Percentiles rank a stretch among this genome's conserved stretches.
These are phyloP conservation scores for Xylariales sp. DNA, from an alignment of 2,329 filamentous ascomycete species.

Conservation along the genomic window DNA sequence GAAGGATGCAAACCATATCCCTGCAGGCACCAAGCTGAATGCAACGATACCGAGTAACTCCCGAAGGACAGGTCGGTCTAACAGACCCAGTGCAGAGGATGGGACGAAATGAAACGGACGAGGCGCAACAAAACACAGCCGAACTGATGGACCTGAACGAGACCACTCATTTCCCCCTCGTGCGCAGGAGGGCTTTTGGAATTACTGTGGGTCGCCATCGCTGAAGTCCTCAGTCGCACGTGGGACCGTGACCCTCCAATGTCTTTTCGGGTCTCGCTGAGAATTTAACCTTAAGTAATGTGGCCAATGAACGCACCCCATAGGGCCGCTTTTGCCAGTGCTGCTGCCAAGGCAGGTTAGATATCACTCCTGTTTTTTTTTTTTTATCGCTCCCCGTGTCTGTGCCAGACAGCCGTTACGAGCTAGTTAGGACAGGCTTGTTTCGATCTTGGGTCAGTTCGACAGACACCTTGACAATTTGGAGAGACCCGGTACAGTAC, in stretches of 20 bases:
- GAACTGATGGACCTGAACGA: neutral
- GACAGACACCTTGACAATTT: no score
- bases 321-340: neutral
- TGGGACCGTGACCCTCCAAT: constrained; percentile 7
- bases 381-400: no score
- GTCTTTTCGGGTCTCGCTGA: constrained; percentile 7
- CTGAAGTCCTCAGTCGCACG: neutral
- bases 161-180: neutral
- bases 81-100: neutral
- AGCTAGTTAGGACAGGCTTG: no score
- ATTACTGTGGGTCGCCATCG: no score
- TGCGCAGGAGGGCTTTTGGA: neutral
- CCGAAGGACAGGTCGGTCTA: no score
- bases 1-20: constrained; percentile 1
- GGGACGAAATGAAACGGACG: neutral
- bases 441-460: no score
- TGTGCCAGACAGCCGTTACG: no score
- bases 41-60: neutral
- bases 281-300: constrained; percentile 7
- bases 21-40: neutral
- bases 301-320: constrained; percentile 2
- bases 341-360: no score
- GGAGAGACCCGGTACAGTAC: no score
- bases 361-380: no score
- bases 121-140: neutral